Conservation (phyloP, 208 protist genomes). For the Leishmania turanica region DNA sequence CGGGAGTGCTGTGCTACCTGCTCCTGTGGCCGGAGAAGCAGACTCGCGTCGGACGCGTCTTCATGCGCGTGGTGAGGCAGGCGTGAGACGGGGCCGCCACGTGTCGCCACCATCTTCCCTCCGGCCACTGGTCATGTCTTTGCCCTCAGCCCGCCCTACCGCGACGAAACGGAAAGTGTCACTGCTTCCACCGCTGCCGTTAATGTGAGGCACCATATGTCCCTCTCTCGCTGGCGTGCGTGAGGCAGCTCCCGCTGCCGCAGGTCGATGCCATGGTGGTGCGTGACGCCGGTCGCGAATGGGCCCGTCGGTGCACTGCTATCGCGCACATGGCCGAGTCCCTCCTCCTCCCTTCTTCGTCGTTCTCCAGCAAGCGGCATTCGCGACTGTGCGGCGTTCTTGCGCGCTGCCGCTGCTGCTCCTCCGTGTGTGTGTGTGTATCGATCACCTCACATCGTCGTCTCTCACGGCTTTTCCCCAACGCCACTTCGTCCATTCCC, state of each 20-base stretch:
- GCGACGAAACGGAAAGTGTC: not conserved
- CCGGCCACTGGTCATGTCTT: not conserved
- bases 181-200: too few species aligned
- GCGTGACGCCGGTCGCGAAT: not conserved
- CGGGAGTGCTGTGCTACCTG: conserved; percentile 67
- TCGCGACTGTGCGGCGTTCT: not conserved
- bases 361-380: not conserved
- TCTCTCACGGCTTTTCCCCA: not conserved
- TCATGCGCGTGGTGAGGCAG: conserved; percentile 17
- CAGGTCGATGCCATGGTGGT: not conserved
- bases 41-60: conserved; percentile 27
- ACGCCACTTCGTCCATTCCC: not conserved
- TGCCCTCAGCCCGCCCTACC: not conserved
- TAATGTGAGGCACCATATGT: not conserved
- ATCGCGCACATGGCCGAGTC: not conserved
- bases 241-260: not conserved
- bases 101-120: not conserved
- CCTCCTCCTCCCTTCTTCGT: not conserved
- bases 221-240: not conserved
- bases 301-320: not conserved
- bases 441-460: not conserved
- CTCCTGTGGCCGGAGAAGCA: conserved; percentile 63
- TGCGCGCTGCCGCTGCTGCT: not conserved
- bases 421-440: not conserved
- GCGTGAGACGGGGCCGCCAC: not conserved